A percentile compares a stretch with the other conserved stretches of the same genome.
Conservation (phyloP, 345 rosid genomes). For the Arabidopsis suecica region DNA sequence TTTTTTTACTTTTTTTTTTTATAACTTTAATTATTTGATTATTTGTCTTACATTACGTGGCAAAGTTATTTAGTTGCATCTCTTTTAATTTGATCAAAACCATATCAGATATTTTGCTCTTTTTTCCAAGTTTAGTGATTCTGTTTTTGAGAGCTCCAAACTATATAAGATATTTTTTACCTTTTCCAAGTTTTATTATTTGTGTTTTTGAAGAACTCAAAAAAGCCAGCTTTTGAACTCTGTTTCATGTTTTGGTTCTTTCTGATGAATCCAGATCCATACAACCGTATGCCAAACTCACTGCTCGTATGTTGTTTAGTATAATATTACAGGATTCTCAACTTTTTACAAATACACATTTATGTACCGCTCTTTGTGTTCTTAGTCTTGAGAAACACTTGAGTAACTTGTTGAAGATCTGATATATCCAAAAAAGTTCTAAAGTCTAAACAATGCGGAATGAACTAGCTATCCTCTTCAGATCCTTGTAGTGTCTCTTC, state of each 20-base stretch:
- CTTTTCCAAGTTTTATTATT: too few species aligned
- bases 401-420: not conserved
- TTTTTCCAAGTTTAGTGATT: not conserved
- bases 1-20: not conserved
- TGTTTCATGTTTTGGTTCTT: not conserved
- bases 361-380: not conserved
- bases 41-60: slow-evolving; percentile 10
- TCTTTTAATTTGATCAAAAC: not conserved
- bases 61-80: not conserved
- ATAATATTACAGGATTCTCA: slow-evolving; percentile 16
- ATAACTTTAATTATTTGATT: not conserved
- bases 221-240: not conserved
- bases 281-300: not conserved
- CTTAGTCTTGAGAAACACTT: not conserved
- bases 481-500: slow-evolving; percentile 91
- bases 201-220: too few species aligned
- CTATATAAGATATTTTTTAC: too few species aligned
- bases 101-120: not conserved
- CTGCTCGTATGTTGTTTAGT: not conserved
- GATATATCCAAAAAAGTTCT: not conserved
- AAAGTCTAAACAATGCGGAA: slow-evolving; percentile 71
- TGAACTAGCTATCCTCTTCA: slow-evolving; percentile 85
- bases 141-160: not conserved
- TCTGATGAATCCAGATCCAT: not conserved
- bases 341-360: slow-evolving; percentile 12